Conservation (phyloP, 331 rosid species). For the Malus hybrid region DNA sequence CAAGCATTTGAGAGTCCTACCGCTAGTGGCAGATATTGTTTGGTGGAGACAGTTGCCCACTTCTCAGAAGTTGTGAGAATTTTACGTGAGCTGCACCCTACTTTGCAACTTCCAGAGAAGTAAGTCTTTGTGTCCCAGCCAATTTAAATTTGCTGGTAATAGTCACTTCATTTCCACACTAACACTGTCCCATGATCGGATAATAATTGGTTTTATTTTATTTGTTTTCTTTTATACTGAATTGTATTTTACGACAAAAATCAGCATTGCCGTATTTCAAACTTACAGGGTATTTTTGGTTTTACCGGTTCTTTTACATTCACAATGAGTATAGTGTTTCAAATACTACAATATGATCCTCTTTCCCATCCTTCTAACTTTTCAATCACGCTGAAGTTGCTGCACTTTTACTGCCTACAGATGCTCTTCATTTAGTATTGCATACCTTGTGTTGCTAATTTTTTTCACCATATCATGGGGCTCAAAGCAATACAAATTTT, state of each 20-base stretch:
- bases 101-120: constrained; percentile 46
- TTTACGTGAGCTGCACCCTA: constrained; percentile 47
- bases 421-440: neutral
- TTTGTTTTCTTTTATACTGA: neutral
- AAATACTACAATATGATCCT: neutral
- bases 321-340: neutral
- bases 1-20: constrained; percentile 67
- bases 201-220: neutral
- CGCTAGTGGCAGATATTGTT: constrained; percentile 62
- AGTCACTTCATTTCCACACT: neutral
- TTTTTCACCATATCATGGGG: neutral
- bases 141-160: neutral
- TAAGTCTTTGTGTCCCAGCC: constrained; percentile 21
- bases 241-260: neutral
- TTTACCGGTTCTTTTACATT: neutral
- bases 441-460: neutral
- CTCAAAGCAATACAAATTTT: neutral
- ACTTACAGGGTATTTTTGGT: neutral
- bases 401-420: neutral
- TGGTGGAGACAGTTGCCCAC: constrained; percentile 48
- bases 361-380: neutral
- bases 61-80: constrained; percentile 36
- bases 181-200: neutral
- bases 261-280: neutral
- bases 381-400: neutral